Evolutionary conservation across 345 rosid genomes (phyloP).

Genomic region (Eucalyptus curtisii): DNA sequence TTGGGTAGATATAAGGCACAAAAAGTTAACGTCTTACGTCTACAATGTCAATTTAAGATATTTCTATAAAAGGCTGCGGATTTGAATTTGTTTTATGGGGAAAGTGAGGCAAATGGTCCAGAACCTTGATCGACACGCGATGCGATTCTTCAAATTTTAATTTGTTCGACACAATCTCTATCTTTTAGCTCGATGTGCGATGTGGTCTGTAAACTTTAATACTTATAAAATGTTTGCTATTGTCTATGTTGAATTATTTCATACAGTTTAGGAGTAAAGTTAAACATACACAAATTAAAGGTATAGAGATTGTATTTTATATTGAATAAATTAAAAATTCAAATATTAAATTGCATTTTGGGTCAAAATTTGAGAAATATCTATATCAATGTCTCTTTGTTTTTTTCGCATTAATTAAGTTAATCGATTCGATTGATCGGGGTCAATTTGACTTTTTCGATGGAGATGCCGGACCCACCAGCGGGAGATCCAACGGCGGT

Average conservation of each 20-base stretch:
- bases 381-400: accelerated
- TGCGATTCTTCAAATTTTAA: too few relatives aligned
- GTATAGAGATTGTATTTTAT: too few relatives aligned
- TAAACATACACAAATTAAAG: too few relatives aligned
- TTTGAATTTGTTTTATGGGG: too few relatives aligned
- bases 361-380: neutral
- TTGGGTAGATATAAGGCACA: too few relatives aligned
- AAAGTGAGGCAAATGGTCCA: too few relatives aligned
- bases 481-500: neutral
- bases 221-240: too few relatives aligned
- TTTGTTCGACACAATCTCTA: accelerated
- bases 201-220: accelerated
- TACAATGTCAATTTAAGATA: too few relatives aligned
- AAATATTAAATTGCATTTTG: accelerated
- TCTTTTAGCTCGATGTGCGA: accelerated
- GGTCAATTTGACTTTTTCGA: neutral
- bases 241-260: too few relatives aligned
- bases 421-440: neutral
- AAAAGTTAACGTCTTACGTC: too few relatives aligned
- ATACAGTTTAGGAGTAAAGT: too few relatives aligned
- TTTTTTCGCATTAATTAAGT: neutral
- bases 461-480: neutral
- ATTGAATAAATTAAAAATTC: neutral
- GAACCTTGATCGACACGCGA: accelerated
- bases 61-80: too few relatives aligned